Base-by-base conservation (phyloP, 139 green algal genomes). In the Chlamydomonas schloesseri region DNA sequence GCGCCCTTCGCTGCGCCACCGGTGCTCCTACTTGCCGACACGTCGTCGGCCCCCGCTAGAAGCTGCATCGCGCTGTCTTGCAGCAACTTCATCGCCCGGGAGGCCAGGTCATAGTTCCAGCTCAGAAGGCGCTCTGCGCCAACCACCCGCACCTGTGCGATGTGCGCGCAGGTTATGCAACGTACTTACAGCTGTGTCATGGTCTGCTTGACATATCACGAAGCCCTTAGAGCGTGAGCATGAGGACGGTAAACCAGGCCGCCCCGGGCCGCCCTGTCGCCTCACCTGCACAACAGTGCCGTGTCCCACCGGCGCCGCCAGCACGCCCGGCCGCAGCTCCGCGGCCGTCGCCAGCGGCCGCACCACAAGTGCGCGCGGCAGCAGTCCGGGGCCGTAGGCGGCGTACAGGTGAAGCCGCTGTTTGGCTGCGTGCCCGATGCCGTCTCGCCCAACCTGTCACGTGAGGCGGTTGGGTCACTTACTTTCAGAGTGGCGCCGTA, bases 201-300 rank as follows among this genome's bases (percentile, higher is more conserved):
- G n/a, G n/a, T n/a, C n/a, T n/a, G n/a, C n/a, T n/a, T n/a, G n/a
- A n/a, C n/a, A n/a, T n/a, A n/a, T n/a, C n/a, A n/a, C n/a, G n/a
- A n/a, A n/a, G n/a, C 6, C 60, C 6, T 68, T 11, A 11, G 14
- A 37, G 29, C 11, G 65, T 8, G 6, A 71, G n/a, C 29, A 42
- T 10, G 65, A 8, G 6, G 28, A 81, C 53, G 15, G 20, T 28
- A 67, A 28, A 23, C 14, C 15, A 23, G 20, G 20, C 58, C 58
- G 58, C 23, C 13, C 5, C 58, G 9, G 23, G 58, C n/a, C n/a
- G n/a, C n/a, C n/a, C n/a, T n/a, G n/a, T n/a, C n/a, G n/a, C n/a
- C n/a, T n/a, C 29, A 84, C 78, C 78, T 75, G 58, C n/a, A 65
- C 78, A 20, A 74, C 78, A 5, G 68, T 69, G 5, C 78, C 78